Evolutionary conservation across 2,329 filamentous ascomycete genomes (phyloP).

Genomic region (Neonectria ditissima): DNA sequence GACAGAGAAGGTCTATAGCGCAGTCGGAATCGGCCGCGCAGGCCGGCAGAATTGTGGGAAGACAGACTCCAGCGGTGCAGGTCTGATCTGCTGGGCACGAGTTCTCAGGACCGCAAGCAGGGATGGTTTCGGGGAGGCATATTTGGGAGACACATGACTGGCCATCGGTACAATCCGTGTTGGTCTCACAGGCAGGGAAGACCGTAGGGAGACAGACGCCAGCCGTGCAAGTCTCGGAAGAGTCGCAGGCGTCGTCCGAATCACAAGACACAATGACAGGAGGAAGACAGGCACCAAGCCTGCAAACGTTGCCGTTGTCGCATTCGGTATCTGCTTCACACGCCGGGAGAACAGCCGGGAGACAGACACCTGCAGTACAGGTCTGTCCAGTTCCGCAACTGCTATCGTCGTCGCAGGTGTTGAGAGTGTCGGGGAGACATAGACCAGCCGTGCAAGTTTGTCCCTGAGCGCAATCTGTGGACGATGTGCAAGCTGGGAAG

Average conservation of each 20-base stretch:
- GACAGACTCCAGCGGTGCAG: conserved; percentile 6
- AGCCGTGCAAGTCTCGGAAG: neutral
- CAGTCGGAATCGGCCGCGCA: conserved; percentile 7
- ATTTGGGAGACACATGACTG: conserved; percentile 1
- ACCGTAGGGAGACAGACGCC: conserved; percentile 9
- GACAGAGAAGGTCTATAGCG: conserved; percentile 3
- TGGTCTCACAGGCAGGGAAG: neutral
- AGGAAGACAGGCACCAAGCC: conserved; percentile 13
- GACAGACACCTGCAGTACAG: conserved; percentile 11
- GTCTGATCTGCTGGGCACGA: neutral
- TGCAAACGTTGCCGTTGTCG: conserved; percentile 1
- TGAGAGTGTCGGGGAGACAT: conserved; percentile 13
- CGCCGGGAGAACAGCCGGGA: neutral
- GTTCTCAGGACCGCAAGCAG: conserved; percentile 4
- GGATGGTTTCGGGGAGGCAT: conserved; percentile 2
- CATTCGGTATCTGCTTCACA: conserved; percentile 11
- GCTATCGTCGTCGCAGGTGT: neutral
- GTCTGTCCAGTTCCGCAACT: conserved; percentile 9
- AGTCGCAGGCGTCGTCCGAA: neutral
- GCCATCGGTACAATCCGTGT: neutral
- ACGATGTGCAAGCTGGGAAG: conserved; percentile 1
- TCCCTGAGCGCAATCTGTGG: conserved; percentile 8
- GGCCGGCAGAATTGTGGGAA: conserved; percentile 7
- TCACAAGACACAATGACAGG: neutral
- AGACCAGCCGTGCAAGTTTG: conserved; percentile 16